These are phyloP conservation scores for Populus nigra DNA, from an alignment of 345 rosid genomes.

Conservation along the genomic window DNA sequence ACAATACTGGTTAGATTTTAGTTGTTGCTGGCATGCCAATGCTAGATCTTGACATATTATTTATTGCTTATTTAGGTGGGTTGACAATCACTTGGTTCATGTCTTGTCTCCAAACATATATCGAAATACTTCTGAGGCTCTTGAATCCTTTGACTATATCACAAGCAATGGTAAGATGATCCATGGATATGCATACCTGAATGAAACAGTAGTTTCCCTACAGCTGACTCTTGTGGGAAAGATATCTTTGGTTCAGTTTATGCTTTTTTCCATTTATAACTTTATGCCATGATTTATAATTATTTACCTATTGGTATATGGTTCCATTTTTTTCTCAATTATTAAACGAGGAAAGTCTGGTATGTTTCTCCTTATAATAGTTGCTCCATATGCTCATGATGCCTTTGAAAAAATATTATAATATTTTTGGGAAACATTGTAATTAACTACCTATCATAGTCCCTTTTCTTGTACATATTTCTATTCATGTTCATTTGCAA, in stretches of 20 bases:
- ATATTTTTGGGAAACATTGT: neutral
- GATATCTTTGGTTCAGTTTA: neutral
- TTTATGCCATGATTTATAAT: neutral
- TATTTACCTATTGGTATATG: neutral
- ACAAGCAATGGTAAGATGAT: constrained; percentile 66
- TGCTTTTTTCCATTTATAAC: neutral
- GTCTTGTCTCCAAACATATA: constrained; percentile 87
- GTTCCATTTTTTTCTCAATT: neutral
- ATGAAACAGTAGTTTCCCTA: neutral
- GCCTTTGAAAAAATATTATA: neutral
- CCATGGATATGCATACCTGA: neutral
- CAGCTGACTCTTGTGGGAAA: neutral
- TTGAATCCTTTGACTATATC: constrained; percentile 88
- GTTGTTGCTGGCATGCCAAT: neutral
- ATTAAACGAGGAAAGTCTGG: neutral
- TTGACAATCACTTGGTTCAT: constrained; percentile 88
- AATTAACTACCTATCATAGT: neutral
- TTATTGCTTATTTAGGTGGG: constrained; percentile 61
- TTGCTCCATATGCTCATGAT: neutral
- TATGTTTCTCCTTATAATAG: neutral
- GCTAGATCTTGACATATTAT: neutral
- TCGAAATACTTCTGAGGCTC: constrained; percentile 78
- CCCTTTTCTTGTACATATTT: neutral
- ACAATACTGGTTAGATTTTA: neutral
- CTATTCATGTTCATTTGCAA: neutral